Base-by-base conservation (phyloP, 768 basidiomycete species). In the Podaxis carcinomalis region DNA sequence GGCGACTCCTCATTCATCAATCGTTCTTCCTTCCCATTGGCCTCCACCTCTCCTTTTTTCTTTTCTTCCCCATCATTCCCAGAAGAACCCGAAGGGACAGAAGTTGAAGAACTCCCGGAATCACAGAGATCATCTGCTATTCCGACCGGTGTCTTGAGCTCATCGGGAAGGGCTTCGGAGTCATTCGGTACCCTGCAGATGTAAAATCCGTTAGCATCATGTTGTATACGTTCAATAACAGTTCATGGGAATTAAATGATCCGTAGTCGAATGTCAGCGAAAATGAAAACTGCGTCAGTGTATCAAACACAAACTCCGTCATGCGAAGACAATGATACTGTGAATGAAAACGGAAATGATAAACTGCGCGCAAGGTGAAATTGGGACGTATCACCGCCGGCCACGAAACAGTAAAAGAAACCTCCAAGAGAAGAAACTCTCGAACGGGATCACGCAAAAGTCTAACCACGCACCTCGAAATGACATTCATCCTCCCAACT, bases 101-200 rank as follows among this genome's bases (percentile, higher is more conserved):
- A 37, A 51, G 39, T 51, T 32, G 51, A 4, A 39, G 62, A 61
- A 44, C 42, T 58, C 51, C 65, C 49, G 56, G 79, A 73, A 66
- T 87, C 82, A 61, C 88, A 72, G 58, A 90, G 72, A 66, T 82
- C 75, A 63, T 83, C 79, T 25, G 89, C 83, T 65, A 88, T 77
- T 6, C 81, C 88, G 55, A 88, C 72, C 39, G 90, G 84, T 21
- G 70, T 71, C 67, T 75, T 83, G 62, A 92, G 77, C 63, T 86
- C 86, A 27, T 79, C 78, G 25, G 88, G 87, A 40, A 89, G 73
- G 47, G 75, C 73, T 52, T 86, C 87, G 61, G 76, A 74, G 59
- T 86, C 87, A 62, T 78, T 81, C 67, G 79, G 76, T 57, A 79
- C 79, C 70, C 86, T 87, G 68, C 56, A 58, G 63, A 58, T 55